Conservation (phyloP, 2,329 filamentous ascomycete genomes). For the Sporothrix euskadiensis region DNA sequence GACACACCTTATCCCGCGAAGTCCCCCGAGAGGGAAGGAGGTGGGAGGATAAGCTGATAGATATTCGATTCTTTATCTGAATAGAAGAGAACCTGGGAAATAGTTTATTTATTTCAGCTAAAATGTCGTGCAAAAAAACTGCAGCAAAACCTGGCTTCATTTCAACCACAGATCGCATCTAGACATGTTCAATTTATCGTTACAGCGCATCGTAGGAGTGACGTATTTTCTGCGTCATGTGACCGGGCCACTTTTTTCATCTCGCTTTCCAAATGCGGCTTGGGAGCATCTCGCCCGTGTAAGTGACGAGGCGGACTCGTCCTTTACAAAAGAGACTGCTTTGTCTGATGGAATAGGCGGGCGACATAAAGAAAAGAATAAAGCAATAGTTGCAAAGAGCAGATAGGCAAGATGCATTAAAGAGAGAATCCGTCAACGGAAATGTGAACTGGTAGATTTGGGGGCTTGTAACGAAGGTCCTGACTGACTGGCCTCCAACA, state of each 20-base stretch:
- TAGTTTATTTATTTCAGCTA: not conserved
- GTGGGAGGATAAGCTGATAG: not conserved
- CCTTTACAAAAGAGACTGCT: too few relatives aligned
- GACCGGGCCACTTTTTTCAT: not conserved
- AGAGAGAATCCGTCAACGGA: too few relatives aligned
- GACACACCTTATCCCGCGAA: constrained; percentile 15
- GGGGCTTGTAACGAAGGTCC: too few relatives aligned
- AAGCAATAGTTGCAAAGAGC: too few relatives aligned
- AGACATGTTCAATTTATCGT: too few relatives aligned
- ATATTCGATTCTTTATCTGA: not conserved
- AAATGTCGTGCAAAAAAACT: not conserved
- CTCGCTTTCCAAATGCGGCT: not conserved
- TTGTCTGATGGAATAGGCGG: too few relatives aligned
- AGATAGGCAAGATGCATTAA: too few relatives aligned
- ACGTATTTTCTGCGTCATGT: not conserved
- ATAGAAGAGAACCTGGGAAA: not conserved
- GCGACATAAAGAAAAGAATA: too few relatives aligned
- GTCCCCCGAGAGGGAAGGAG: not conserved
- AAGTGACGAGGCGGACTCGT: not conserved
- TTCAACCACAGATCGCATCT: too few relatives aligned
- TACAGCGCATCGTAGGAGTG: not conserved
- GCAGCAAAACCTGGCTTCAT: not conserved
- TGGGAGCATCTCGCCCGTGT: not conserved
- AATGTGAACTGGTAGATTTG: too few relatives aligned
- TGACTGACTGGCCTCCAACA: too few relatives aligned